phyloP scores from a whole-genome alignment of 2,329 filamentous ascomycete genomes.

The Fusarium penzigii region DNA sequence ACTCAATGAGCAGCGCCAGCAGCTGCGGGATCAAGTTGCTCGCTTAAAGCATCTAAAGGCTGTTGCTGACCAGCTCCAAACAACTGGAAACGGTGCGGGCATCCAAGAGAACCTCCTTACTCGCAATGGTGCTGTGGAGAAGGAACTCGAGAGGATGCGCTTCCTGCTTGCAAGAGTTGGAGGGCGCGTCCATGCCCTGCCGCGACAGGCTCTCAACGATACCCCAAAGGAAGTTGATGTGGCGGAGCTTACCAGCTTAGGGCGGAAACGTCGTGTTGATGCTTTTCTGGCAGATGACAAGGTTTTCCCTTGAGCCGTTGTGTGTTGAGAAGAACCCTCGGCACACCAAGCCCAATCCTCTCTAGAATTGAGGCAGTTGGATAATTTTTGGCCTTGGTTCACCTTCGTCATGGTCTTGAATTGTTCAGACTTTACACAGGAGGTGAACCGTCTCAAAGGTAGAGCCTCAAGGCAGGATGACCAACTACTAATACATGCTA shows the following conservation, averaged over 20 bases:
- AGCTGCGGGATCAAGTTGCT: slow-evolving; percentile 43
- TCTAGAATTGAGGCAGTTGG: background rate
- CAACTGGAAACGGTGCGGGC: slow-evolving; percentile 32
- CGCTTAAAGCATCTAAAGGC: slow-evolving; percentile 50
- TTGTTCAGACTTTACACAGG: no score
- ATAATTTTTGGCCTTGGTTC: background rate
- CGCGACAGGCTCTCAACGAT: slow-evolving; percentile 7
- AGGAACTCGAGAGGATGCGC: slow-evolving; percentile 67
- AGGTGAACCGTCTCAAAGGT: no score
- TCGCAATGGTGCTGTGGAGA: slow-evolving; percentile 63
- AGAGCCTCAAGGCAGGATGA: no score
- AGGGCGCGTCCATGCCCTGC: slow-evolving; percentile 46
- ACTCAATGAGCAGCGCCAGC: slow-evolving; percentile 44
- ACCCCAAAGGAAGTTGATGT: slow-evolving; percentile 8
- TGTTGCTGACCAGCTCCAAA: slow-evolving; percentile 47
- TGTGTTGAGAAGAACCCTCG: background rate
- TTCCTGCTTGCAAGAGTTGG: slow-evolving; percentile 62
- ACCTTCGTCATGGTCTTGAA: no score
- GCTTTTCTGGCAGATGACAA: slow-evolving; percentile 27
- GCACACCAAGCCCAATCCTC: no score
- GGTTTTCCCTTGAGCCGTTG: slow-evolving; percentile 22
- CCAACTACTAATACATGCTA: no score
- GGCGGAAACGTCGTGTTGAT: slow-evolving; percentile 28
- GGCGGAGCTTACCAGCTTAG: slow-evolving; percentile 9
- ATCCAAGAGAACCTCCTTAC: slow-evolving; percentile 69